A percentile compares a stretch with the other conserved stretches of the same genome.
These are phyloP conservation scores for Pleurotus citrinopileatus DNA, from an alignment of 768 basidiomycete genomes.

Conservation along the genomic window DNA sequence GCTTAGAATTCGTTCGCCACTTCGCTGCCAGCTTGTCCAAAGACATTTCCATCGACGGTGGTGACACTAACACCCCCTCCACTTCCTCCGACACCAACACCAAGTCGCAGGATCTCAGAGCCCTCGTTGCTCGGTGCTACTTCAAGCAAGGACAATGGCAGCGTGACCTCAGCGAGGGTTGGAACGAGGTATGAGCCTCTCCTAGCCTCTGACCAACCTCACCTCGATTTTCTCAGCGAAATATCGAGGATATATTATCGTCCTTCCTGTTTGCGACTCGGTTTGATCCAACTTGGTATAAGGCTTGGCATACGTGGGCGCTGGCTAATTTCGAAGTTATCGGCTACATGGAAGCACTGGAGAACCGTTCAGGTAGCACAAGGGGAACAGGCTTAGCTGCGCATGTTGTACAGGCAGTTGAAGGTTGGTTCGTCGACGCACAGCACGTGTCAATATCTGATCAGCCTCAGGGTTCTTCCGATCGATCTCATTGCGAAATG, in stretches of 20 bases:
- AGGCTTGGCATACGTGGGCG: constrained; percentile 99
- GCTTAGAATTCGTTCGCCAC: constrained; percentile 75
- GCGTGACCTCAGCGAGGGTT: constrained; percentile 71
- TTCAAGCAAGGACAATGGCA: constrained; percentile 98
- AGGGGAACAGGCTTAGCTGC: constrained; percentile 64
- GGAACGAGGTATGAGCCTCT: constrained; percentile 62
- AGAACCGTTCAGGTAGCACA: constrained; percentile 53
- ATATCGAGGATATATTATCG: constrained; percentile 78
- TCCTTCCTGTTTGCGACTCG: constrained; percentile 86
- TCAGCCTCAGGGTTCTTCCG: constrained; percentile 78
- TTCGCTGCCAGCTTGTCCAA: constrained; percentile 75
- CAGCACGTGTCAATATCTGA: not conserved
- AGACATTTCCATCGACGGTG: constrained; percentile 63
- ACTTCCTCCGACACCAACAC: constrained; percentile 58
- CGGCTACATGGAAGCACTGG: constrained; percentile 70
- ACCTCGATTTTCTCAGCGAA: no score
- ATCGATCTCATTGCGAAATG: constrained; percentile 86
- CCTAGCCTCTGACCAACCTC: no score
- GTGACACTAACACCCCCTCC: constrained; percentile 19
- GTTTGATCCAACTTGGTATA: constrained; percentile 96
- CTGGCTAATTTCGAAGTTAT: constrained; percentile 95
- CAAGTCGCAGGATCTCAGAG: constrained; percentile 65
- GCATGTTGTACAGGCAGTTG: constrained; percentile 91
- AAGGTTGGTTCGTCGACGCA: constrained; percentile 47
- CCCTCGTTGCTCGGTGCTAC: constrained; percentile 93